phyloP scores from a whole-genome alignment of 2,329 filamentous ascomycete genomes.

The Fusarium sp. region DNA sequence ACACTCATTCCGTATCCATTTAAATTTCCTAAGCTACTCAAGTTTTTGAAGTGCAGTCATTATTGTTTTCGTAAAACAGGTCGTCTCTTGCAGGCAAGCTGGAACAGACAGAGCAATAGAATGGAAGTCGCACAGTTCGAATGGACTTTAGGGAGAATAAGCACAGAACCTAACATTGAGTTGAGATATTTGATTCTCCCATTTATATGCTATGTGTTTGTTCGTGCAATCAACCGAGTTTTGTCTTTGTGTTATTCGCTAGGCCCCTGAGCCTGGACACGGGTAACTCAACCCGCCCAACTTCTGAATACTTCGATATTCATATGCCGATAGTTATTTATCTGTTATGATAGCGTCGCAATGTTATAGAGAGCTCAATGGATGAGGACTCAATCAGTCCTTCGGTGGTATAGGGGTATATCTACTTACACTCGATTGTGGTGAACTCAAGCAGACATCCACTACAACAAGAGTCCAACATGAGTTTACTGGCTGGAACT shows the following conservation, averaged over 20 bases:
- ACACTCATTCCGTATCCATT: no score
- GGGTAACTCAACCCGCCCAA: no score
- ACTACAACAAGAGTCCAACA: neutral
- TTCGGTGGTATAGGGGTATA: neutral
- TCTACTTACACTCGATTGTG: neutral
- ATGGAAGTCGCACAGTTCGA: neutral
- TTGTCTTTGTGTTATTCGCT: no score
- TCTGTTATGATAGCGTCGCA: no score
- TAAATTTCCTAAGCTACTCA: no score
- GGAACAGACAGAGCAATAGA: neutral
- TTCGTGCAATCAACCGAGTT: neutral
- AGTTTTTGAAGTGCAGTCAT: neutral
- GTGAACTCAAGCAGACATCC: neutral
- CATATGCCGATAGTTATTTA: no score
- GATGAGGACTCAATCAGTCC: neutral
- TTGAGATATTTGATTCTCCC: rapidly evolving
- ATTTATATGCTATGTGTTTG: neutral
- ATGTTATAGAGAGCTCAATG: neutral
- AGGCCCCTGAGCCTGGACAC: no score
- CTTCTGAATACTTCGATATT: no score
- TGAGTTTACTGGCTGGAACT: neutral
- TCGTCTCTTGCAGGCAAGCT: neutral
- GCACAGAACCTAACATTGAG: rapidly evolving
- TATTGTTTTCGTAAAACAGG: neutral
- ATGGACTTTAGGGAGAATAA: neutral